Percentiles rank a stretch among this genome's conserved stretches.
Conservation (phyloP, 768 basidiomycete genomes). For the Boletales sp. region DNA sequence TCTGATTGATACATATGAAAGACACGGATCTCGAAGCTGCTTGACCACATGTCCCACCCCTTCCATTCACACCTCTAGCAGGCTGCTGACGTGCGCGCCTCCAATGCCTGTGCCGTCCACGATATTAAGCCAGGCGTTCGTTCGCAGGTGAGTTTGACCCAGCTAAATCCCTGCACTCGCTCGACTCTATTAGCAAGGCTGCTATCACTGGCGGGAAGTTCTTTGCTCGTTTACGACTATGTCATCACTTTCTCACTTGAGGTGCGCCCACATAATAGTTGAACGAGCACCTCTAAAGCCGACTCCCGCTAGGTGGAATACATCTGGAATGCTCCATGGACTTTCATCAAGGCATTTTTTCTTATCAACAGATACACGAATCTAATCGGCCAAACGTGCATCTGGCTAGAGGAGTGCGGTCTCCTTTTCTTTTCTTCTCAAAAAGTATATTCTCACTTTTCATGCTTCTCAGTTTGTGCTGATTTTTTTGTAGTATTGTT, state of each 20-base stretch:
- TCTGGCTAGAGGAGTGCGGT: constrained; percentile 8
- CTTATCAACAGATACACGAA: constrained; percentile 12
- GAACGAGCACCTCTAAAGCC: too few relatives aligned
- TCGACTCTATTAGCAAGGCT: not conserved
- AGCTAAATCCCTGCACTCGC: too few relatives aligned
- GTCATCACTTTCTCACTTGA: constrained; percentile 9
- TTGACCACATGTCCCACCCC: too few relatives aligned
- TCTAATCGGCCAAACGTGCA: constrained; percentile 2
- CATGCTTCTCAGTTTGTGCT: not conserved
- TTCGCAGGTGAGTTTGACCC: constrained; percentile 11
- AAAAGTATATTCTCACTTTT: not conserved
- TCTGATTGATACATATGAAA: too few relatives aligned
- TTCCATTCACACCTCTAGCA: too few relatives aligned
- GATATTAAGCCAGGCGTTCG: constrained; percentile 6
- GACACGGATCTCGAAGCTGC: too few relatives aligned
- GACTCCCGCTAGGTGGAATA: not conserved
- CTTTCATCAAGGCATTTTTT: constrained; percentile 2
- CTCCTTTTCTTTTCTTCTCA: not conserved
- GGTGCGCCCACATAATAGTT: not conserved
- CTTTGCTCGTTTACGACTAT: constrained; percentile 9
- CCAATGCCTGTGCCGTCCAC: not conserved
- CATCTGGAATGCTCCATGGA: constrained; percentile 8
- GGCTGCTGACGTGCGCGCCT: too few relatives aligned
- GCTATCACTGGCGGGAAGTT: constrained; percentile 1
- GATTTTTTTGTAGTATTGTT: not conserved